These are phyloP conservation scores for Botrytis fabae DNA, from an alignment of 2,329 filamentous ascomycete species.

Conservation along the genomic window DNA sequence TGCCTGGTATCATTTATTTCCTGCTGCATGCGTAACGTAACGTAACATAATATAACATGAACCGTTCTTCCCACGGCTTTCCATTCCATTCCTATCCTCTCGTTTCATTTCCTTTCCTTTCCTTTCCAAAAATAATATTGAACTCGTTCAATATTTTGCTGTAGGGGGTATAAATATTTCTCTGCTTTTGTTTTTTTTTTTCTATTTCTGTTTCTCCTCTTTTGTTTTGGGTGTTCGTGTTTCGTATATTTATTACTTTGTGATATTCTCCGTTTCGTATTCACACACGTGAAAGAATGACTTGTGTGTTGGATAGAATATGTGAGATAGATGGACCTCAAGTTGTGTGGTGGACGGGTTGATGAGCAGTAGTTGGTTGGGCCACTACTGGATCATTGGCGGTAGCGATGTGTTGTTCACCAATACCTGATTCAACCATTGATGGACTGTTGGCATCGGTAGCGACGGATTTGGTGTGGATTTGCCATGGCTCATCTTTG, in stretches of 20 bases:
- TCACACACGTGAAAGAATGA: too few species aligned
- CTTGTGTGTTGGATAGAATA: not conserved
- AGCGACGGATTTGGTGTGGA: not conserved
- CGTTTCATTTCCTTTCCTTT: not conserved
- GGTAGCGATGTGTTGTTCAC: not conserved
- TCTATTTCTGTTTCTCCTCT: not conserved
- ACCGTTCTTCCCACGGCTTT: not conserved
- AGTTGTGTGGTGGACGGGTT: not conserved
- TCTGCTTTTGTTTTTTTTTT: not conserved
- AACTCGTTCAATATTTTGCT: not conserved
- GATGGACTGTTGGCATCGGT: not conserved
- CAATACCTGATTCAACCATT: not conserved
- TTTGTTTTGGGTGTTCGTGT: not conserved
- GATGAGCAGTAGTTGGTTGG: not conserved
- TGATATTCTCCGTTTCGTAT: not conserved
- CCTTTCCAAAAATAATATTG: not conserved
- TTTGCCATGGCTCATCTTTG: not conserved
- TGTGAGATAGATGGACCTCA: not conserved
- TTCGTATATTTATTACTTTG: not conserved
- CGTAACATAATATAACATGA: not conserved
- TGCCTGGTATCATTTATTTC: conserved; percentile 3
- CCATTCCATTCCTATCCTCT: not conserved
- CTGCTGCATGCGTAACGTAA: not conserved
- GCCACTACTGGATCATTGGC: not conserved
- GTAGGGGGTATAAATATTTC: not conserved